Base-by-base conservation (phyloP, 2,329 filamentous ascomycete genomes). In the Pseudocercospora musae region DNA sequence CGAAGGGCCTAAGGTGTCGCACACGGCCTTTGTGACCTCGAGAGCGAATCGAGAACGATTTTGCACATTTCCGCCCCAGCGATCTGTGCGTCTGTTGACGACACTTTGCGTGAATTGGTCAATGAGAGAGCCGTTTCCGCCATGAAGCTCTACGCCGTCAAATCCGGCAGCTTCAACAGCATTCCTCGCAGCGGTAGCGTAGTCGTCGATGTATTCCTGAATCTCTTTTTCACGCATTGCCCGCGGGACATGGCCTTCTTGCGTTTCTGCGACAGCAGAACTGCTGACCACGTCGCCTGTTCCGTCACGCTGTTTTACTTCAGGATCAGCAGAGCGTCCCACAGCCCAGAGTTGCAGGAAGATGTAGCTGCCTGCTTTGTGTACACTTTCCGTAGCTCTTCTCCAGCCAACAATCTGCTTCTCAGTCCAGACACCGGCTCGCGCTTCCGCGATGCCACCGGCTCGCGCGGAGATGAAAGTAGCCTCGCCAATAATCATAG, bases 101-200 rank as follows among this genome's bases (percentile, higher is more conserved):
- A 73, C 79, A 59, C 82, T 80, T 64, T 84, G 87, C 33, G 89
- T 76, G 72, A 90, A 91, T 67, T 87, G 81, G 60, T 82, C 81
- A 4, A 89, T 72, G 0, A 91, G 78, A 69, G 90, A 91, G 11
- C 71, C 68, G 58, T 70, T 71, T 13, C 69, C 73, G 46, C 70
- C 78, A 64, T 79, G 77, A n/a, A 80, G 71, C 59, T 80, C 87
- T 25, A 90, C 80, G 2, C 84, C 84, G 70, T 89, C 87, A 63
- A 86, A 84, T 0, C 83, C 84, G 7, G 57, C 61, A 11, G 80
- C 82, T 44, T 74, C 73, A 6, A 80, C 69, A 0, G 78, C 76
- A 52, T 78, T 78, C 62, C 76, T 76, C 0, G 81, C 77, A 3
- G 76, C 78, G 42, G 73, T 67, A 9, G 74, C 77, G 58, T 74